A percentile compares a stretch with the other conserved stretches of the same genome.
phyloP scores from a whole-genome alignment of 2,329 filamentous ascomycete genomes.

The Plectosphaerella cucumerina region DNA sequence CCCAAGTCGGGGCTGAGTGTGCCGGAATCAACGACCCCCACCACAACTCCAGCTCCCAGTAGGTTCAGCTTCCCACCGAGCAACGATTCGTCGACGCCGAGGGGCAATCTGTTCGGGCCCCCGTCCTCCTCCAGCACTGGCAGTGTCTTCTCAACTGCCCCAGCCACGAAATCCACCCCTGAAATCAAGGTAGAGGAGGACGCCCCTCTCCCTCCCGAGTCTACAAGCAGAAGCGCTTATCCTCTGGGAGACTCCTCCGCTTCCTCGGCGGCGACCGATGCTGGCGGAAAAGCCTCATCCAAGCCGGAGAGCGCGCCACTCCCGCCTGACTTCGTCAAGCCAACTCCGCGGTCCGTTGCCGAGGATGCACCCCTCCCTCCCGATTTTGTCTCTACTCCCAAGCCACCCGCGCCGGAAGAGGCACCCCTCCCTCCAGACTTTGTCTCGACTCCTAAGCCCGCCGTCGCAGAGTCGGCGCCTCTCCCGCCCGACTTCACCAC shows the following conservation, averaged over 20 bases:
- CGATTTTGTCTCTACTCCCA: constrained; percentile 23
- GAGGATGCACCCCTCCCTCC: constrained; percentile 25
- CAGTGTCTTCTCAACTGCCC: constrained; percentile 14
- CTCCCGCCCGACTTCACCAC: constrained; percentile 29
- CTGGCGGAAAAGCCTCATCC: constrained; percentile 18
- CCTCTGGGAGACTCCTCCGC: constrained; percentile 47
- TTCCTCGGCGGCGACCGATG: constrained; percentile 38
- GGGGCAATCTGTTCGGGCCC: constrained; percentile 29
- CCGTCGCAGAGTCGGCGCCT: constrained; percentile 18
- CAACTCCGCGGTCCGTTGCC: neutral
- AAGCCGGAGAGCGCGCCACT: constrained; percentile 14
- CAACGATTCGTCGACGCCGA: constrained; percentile 18
- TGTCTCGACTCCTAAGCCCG: constrained; percentile 26
- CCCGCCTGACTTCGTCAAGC: constrained; percentile 15
- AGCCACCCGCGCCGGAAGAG: constrained; percentile 13
- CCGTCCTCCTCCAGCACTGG: constrained; percentile 19
- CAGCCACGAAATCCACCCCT: constrained; percentile 20
- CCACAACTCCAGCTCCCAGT: constrained; percentile 44
- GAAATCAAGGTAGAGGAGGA: constrained; percentile 32
- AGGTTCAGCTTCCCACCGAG: constrained; percentile 38
- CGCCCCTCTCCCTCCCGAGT: constrained; percentile 49
- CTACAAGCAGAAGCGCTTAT: constrained; percentile 49
- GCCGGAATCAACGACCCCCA: constrained; percentile 40
- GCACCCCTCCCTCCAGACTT: constrained; percentile 29
- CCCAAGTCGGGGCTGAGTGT: constrained; percentile 20